Evolutionary conservation across 371 early-diverging fungal species (phyloP).

Genomic region (Rhizopus delemar): DNA sequence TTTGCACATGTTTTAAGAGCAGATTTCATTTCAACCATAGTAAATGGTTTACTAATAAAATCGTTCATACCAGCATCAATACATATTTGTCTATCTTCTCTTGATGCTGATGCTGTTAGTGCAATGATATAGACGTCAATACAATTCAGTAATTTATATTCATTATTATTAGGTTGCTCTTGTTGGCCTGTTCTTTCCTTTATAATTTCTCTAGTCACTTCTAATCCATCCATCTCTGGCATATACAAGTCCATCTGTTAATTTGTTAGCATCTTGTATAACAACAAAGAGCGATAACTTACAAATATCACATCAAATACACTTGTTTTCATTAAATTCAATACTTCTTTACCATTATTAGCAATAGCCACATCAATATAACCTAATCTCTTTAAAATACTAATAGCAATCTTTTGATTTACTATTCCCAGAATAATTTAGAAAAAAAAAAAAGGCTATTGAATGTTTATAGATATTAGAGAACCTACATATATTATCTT

Average conservation of each 20-base stretch:
- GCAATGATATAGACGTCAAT: slow-evolving; percentile 63
- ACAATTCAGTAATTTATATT: slow-evolving; percentile 29
- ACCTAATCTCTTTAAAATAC: slow-evolving; percentile 56
- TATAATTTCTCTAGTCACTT: slow-evolving; percentile 48
- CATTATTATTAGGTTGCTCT: not conserved
- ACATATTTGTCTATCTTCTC: slow-evolving; percentile 60
- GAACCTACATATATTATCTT: slow-evolving; percentile 51
- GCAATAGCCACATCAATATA: slow-evolving; percentile 57
- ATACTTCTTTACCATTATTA: slow-evolving; percentile 58
- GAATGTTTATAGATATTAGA: not conserved
- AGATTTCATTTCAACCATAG: slow-evolving; percentile 56
- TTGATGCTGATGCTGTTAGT: slow-evolving; percentile 60
- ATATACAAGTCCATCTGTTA: slow-evolving; percentile 54
- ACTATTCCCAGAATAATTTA: slow-evolving; percentile 15
- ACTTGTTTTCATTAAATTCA: slow-evolving; percentile 41
- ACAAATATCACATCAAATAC: slow-evolving; percentile 54
- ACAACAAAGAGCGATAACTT: slow-evolving; percentile 15
- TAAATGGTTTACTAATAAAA: slow-evolving; percentile 63
- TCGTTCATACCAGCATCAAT: slow-evolving; percentile 68
- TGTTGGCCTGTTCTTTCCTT: slow-evolving; percentile 26
- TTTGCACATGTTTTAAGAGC: slow-evolving; percentile 37
- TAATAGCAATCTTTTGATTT: slow-evolving; percentile 62
- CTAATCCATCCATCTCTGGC: slow-evolving; percentile 57
- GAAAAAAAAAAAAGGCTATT: slow-evolving; percentile 9
- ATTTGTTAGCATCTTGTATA: not conserved